Evolutionary conservation across 768 basidiomycete species (phyloP), one percentile per base, ranked within the genome.

Genomic region (Psilocybe sp.): DNA sequence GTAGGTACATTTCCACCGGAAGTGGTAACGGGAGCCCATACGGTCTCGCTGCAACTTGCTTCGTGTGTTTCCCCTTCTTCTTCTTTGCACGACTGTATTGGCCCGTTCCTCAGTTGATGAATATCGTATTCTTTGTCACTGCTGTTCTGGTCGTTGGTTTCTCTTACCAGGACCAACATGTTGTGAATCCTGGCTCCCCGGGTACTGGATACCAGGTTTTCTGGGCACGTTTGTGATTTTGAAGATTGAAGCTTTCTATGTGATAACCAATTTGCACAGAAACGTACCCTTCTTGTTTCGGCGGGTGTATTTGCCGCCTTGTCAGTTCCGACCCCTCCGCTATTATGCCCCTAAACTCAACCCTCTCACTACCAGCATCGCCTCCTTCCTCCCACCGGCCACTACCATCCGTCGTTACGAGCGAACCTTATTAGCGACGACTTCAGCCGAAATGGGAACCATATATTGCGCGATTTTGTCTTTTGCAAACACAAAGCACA

Each of bases 391-490:
- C 15, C 88, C 81, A n/a, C 87, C 83, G n/a, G 77, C 84, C 0
- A 87, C 80, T 1, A 88, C 90, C 0, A 82, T 90, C 35, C 81
- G 90, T 4, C 68, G 69, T 8, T 92, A 91, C 55, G 84, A 91
- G 54, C 82, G 92, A 4, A 72, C 75, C 6, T 76, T 84, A 1
- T 72, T 93, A 52, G 76, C 90, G 0, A 88, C 85, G 1, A 84
- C 84, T 0, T 75, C 82, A 32, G 67, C 75, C 0, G 83, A 91
- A 57, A 66, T 90, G 5, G 91, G 89, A 1, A 69, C 77, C 0
- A 73, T 87, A 9, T 87, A 92, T 50, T 94, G 92, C 61, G 77
- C 84, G 1, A 79, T 92, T 20, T 69, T 95, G 3, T 87, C 87
- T 0, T 84, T 80, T 52, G 86, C 87, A 1, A 81, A 83, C 53